These are phyloP conservation scores for Agapanthus africanus DNA, from an alignment of 106 monocot species.

Conservation along the genomic window DNA sequence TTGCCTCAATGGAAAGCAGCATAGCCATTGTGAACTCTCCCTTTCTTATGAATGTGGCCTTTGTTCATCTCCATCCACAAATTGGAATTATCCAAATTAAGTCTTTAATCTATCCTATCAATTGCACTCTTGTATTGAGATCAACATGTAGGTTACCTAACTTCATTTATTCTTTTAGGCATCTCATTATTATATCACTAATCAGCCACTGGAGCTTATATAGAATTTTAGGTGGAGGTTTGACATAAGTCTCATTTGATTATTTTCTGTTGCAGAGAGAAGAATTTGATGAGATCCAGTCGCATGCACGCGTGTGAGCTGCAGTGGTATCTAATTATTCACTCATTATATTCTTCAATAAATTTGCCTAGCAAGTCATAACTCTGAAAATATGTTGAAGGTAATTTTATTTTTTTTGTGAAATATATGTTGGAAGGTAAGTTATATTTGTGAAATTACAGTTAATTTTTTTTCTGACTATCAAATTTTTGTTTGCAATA, in stretches of 20 bases:
- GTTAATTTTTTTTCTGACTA: not conserved
- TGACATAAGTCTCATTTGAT: not conserved
- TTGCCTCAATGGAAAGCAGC: not conserved
- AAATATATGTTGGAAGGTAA: no score
- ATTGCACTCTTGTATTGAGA: not conserved
- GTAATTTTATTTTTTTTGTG: no score
- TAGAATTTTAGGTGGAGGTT: not conserved
- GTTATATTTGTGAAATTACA: not conserved
- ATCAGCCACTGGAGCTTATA: not conserved
- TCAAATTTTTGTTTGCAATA: not conserved
- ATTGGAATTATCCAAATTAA: conserved; percentile 1
- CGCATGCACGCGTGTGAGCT: not conserved
- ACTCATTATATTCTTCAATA: no score
- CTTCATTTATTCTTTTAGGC: not conserved
- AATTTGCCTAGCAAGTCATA: not conserved
- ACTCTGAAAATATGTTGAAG: not conserved
- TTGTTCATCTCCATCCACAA: not conserved
- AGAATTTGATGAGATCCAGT: not conserved
- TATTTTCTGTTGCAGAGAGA: not conserved
- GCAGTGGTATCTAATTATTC: not conserved
- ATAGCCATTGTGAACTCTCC: not conserved
- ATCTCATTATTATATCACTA: not conserved
- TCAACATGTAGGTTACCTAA: conserved; percentile 6
- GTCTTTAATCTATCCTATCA: conserved; percentile 4
- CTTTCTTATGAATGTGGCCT: not conserved